A percentile compares a stretch with the other conserved stretches of the same genome.
These are phyloP conservation scores for Ceratocystis papillata DNA, from an alignment of 2,329 filamentous ascomycete genomes.

Conservation along the genomic window DNA sequence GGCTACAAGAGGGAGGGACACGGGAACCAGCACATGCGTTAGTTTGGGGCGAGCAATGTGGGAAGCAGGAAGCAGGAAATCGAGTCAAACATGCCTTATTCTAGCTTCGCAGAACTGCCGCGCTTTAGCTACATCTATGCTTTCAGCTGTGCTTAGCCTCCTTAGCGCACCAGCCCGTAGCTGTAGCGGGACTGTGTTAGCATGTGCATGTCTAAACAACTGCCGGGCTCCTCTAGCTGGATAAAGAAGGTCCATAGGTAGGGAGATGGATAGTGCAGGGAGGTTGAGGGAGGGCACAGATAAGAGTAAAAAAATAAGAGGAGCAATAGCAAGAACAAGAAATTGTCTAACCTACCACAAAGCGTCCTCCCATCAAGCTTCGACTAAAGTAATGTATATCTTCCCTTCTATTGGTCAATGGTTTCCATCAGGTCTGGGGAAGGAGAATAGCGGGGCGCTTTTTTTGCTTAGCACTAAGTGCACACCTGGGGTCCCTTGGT, in stretches of 20 bases:
- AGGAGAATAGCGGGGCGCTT: neutral
- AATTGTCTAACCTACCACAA: neutral
- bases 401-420: conserved; percentile 9
- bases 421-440: neutral
- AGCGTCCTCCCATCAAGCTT: conserved; percentile 2
- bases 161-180: neutral
- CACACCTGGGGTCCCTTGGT: neutral
- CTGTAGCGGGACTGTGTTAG: neutral
- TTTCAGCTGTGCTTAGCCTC: neutral
- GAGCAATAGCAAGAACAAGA: neutral
- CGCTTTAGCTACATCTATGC: conserved; percentile 7
- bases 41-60: neutral
- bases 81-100: conserved; percentile 7
- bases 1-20: conserved; percentile 40
- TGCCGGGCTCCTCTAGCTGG: neutral
- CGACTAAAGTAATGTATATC: neutral
- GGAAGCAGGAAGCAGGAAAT: neutral
- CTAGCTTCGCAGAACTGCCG: conserved; percentile 16
- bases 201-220: neutral
- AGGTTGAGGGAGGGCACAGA: neutral
- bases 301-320: neutral
- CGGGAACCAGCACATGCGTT: neutral
- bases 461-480: neutral
- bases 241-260: neutral
- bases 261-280: neutral